phyloP scores from a whole-genome alignment of 345 rosid genomes.

The Eucalyptus polybractea region DNA sequence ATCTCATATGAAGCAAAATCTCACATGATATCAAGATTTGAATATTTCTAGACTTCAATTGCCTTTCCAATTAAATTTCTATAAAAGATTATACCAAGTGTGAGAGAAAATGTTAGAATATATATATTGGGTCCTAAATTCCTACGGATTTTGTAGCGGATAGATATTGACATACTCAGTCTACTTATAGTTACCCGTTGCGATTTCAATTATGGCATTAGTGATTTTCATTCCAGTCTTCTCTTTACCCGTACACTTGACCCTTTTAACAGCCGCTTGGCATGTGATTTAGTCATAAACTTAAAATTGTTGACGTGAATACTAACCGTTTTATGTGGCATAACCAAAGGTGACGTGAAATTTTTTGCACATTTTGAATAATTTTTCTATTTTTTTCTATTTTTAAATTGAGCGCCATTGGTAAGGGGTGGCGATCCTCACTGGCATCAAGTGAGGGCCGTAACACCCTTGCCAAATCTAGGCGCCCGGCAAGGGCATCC shows the following conservation, averaged over 20 bases:
- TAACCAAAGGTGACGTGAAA: no score
- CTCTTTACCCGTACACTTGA: not conserved
- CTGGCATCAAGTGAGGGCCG: not conserved
- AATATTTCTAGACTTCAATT: no score
- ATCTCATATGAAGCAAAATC: no score
- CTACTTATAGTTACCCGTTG: not conserved
- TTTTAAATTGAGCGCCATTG: not conserved
- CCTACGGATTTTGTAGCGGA: not conserved
- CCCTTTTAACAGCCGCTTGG: not conserved
- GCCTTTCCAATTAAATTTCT: no score
- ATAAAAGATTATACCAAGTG: rapidly evolving
- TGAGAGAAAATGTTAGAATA: no score
- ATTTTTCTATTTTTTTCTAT: not conserved
- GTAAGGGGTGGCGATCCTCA: not conserved
- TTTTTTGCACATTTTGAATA: not conserved
- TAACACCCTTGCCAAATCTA: not conserved
- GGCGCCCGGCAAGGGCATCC: rapidly evolving
- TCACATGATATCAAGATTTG: rapidly evolving
- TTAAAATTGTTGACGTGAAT: not conserved
- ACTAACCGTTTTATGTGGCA: not conserved
- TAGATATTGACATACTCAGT: not conserved
- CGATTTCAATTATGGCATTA: not conserved
- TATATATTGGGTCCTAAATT: not conserved
- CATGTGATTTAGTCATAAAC: not conserved
- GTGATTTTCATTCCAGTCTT: not conserved